phyloP scores from a whole-genome alignment of 108 stramenopile species.

The Nannochloropsis gaditana region DNA sequence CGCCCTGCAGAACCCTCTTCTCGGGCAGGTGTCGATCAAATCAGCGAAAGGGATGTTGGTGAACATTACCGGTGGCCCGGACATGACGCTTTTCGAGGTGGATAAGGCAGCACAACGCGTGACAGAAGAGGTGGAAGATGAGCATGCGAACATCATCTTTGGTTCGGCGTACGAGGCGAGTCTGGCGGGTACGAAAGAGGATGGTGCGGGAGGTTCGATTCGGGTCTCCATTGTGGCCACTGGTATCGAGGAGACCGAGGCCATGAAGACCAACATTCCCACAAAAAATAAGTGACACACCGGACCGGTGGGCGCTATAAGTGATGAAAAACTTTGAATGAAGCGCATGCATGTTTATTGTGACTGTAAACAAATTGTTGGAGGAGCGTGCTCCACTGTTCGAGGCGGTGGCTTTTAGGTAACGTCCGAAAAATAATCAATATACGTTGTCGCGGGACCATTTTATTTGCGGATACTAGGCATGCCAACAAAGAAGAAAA shows the following conservation, averaged over 20 bases:
- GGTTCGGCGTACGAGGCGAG: constrained; percentile 63
- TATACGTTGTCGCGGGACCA: too few species aligned
- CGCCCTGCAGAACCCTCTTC: constrained; percentile 47
- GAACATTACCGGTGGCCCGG: constrained; percentile 67
- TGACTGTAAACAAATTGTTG: too few species aligned
- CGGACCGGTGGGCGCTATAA: too few species aligned
- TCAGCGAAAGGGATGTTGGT: constrained; percentile 58
- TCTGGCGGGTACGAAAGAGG: constrained; percentile 56
- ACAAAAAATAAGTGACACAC: too few species aligned
- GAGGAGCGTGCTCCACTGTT: too few species aligned
- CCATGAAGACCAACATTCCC: background rate
- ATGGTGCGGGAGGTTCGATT: constrained; percentile 32
- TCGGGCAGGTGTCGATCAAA: constrained; percentile 13
- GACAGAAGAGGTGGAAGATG: constrained; percentile 55
- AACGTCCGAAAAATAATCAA: too few species aligned
- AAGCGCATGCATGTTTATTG: too few species aligned
- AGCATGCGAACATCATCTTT: constrained; percentile 70
- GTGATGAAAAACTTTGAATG: too few species aligned
- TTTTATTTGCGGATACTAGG: too few species aligned
- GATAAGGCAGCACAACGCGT: constrained; percentile 59
- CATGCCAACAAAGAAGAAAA: too few species aligned
- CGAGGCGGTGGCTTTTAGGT: too few species aligned
- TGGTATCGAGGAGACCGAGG: constrained; percentile 57
- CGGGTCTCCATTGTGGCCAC: constrained; percentile 69
- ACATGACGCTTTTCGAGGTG: constrained; percentile 64